Base-by-base conservation (phyloP, 1,139 yeast genomes). In the Suhomyces choctaworum region DNA sequence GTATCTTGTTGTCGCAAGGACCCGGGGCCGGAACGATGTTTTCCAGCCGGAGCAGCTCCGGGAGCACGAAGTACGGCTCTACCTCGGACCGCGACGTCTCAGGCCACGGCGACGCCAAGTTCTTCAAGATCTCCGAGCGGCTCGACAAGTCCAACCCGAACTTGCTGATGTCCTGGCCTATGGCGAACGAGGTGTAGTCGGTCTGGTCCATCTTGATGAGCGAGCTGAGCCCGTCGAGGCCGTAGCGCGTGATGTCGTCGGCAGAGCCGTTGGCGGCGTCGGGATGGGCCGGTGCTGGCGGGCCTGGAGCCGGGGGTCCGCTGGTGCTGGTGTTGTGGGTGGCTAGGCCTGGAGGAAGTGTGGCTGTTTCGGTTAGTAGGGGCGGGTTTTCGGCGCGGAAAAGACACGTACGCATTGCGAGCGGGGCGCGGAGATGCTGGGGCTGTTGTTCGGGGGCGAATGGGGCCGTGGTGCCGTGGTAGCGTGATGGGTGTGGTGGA, bases 101-200 rank as follows among this genome's bases (percentile, higher is more conserved):
- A 24, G 86, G 72, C 97, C 97, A 92, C 9, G 97, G 97, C 9
- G 95, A 83, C 17, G 95, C 81, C 53, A 90, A 78, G n/a, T 80
- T 78, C 48, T 75, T 76, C 32, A 90, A 72, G 22, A 89, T 67
- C 41, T 77, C 70, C 12, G 70, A 66, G 27, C 66, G 63, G 11
- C 51, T 56, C 7, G 66, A 60, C 47, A 84, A 69, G 51, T 86
- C 85, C 32, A 88, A 65, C 12, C 94, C 95, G 27, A 86, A 65
- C 47, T 83, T 77, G 40, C 80, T 78, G 38, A 89, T 65, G 54
- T 92, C 97, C 32, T 84, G 82, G 15, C 97, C 97, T 40, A 87
- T 70, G 7, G 96, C 90, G 51, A 86, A 78, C 23, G 80, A 73
- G 10, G 81, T 76, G 41, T 78, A 75, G 44, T 82, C 90, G 31